A percentile compares a stretch with the other conserved stretches of the same genome.
Conservation (phyloP, 345 rosid genomes). For the Viola odorata region DNA sequence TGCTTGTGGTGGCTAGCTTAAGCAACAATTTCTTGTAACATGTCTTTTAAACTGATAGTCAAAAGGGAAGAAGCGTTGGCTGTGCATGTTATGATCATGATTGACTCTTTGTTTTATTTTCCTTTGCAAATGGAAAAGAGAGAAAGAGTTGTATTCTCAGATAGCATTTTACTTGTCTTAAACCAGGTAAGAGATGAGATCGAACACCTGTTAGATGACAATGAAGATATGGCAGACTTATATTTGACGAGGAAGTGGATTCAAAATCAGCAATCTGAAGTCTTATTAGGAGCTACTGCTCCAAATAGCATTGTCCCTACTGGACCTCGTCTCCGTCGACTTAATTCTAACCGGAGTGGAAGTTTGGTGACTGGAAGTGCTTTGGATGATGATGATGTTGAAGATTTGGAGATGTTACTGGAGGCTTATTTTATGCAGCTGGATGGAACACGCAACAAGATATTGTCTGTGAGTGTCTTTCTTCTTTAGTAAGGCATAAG, state of each 20-base stretch:
- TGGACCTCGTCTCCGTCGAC: constrained; percentile 32
- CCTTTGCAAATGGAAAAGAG: too few species aligned
- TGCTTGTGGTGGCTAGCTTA: too few species aligned
- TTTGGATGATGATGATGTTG: constrained; percentile 58
- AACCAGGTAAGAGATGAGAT: constrained; percentile 85
- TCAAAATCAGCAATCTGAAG: constrained; percentile 70
- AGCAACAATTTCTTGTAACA: too few species aligned
- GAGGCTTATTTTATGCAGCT: constrained; percentile 96
- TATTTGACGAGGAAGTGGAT: constrained; percentile 77
- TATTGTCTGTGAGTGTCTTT: constrained; percentile 60
- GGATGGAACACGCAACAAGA: constrained; percentile 89
- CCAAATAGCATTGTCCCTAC: constrained; percentile 34
- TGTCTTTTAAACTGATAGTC: neutral
- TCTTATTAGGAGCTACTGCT: constrained; percentile 37
- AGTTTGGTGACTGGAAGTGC: constrained; percentile 52
- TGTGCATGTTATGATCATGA: neutral
- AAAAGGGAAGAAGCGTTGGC: neutral
- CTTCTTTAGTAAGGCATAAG: neutral
- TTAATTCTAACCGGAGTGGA: constrained; percentile 52
- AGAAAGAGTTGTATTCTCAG: too few species aligned
- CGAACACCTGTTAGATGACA: constrained; percentile 80
- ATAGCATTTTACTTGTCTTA: neutral
- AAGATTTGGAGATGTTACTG: constrained; percentile 87
- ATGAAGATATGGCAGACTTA: constrained; percentile 81
- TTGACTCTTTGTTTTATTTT: neutral